Conservation (phyloP, 805 yeast species). For the Metschnikowia aberdeeniae region DNA sequence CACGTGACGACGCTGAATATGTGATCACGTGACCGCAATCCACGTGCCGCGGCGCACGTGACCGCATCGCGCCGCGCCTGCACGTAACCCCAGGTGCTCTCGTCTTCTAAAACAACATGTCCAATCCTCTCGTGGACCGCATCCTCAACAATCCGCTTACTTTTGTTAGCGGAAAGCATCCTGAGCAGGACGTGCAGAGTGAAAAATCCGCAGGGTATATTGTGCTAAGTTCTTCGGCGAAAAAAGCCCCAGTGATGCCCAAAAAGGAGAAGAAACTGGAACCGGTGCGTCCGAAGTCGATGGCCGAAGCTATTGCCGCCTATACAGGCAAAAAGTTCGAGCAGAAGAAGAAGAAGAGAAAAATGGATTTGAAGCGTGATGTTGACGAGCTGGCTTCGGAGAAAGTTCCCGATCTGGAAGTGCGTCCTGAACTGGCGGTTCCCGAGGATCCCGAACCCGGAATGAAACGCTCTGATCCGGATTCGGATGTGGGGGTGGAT, state of each 20-base stretch:
- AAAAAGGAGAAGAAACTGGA: constrained; percentile 6
- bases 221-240: constrained; percentile 12
- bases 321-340: constrained; percentile 53
- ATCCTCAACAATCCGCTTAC: constrained; percentile 57
- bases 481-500: too few relatives aligned
- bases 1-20: too few relatives aligned
- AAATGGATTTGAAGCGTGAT: constrained; percentile 17
- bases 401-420: too few relatives aligned
- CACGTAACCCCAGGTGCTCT: neutral
- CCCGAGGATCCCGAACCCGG: too few relatives aligned
- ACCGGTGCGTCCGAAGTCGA: constrained; percentile 30
- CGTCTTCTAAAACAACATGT: constrained; percentile 7
- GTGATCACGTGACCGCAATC: too few relatives aligned
- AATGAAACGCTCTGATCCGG: too few relatives aligned
- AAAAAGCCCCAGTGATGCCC: neutral
- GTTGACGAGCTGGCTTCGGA: neutral
- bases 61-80: neutral
- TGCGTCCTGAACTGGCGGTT: too few relatives aligned
- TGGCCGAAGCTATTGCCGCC: constrained; percentile 58
- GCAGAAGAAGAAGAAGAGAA: constrained; percentile 31
- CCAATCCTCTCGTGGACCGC: constrained; percentile 59
- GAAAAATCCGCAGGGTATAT: constrained; percentile 16
- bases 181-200: constrained; percentile 15
- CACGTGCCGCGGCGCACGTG: too few relatives aligned
- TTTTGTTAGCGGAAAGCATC: constrained; percentile 56